Base-by-base conservation (phyloP, 1,284 basidiomycete genomes). In the Tilletia horrida region DNA sequence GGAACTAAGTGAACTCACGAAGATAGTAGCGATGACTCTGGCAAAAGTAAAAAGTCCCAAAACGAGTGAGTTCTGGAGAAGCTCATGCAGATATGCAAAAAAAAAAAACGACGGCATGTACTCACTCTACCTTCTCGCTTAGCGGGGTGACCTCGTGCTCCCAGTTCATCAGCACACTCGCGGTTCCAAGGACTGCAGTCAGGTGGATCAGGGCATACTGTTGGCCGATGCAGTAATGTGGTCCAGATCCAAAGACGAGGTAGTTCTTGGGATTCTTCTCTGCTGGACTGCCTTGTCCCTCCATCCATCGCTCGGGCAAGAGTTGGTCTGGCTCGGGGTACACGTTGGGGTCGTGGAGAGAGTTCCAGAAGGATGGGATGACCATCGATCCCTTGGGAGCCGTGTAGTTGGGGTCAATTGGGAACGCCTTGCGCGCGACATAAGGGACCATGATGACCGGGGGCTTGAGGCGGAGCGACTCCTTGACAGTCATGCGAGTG, bases 171-270 rank as follows among this genome's bases (percentile, higher is more conserved):
- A 90, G 84, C 62, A 89, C 86, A 62, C 87, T 87, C 0, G 94
- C 94, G n/a, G 88, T 89, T 7, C 90, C 93, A 31, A 97, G 85
- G 3, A 91, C 89, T 25, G 94, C 86, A 0, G 88, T 90, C 66
- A 97, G 91, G 83, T 97, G 95, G 88, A 93, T 90, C 75, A 87
- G 87, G 48, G 93, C 93, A 82, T 98, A 97, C 83, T 96, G 92
- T 67, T 92, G 82, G 45, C 92, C 95, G 72, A 97, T 94, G 84
- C 94, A 97, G 79, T 82, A 74, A 70, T 83, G 82, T 64, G 94
- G 92, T 9, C 95, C 95, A 72, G 88, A 89, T 67, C 95, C 95
- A 83, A 94, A 98, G 31, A 97, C 92, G 72, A 98, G 88, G 83
- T 92, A 98, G 85, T 97, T 96, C 84, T 92, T 90, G 59, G 93